phyloP scores from a whole-genome alignment of 306 rosid species.

The Psophocarpus tetragonolobus region DNA sequence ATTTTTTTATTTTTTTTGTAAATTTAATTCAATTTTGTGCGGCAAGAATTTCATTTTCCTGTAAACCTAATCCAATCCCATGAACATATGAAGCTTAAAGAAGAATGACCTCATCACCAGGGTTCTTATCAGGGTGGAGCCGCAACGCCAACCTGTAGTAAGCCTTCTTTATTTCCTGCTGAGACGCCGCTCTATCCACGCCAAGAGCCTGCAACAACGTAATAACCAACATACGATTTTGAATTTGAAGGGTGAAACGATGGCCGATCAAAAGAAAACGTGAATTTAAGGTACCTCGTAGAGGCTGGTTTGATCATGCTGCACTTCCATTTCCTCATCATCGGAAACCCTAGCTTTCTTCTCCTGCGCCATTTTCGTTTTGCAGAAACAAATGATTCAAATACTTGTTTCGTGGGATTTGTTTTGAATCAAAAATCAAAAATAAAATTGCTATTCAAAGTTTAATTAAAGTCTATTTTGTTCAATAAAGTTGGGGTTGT shows the following conservation, averaged over 20 bases:
- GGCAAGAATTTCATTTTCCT: no score
- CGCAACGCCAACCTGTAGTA: slow-evolving; percentile 85
- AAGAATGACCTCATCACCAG: slow-evolving; percentile 68
- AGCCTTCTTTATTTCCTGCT: slow-evolving; percentile 91
- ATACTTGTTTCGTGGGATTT: slow-evolving; percentile 12
- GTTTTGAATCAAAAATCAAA: neutral
- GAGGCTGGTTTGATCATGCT: slow-evolving; percentile 40
- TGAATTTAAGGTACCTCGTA: slow-evolving; percentile 53
- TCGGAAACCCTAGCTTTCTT: slow-evolving; percentile 66
- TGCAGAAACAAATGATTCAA: neutral
- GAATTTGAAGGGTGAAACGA: neutral
- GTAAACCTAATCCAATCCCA: no score
- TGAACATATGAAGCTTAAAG: neutral
- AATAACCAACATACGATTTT: neutral
- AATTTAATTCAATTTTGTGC: no score
- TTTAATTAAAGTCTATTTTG: neutral
- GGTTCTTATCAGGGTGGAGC: slow-evolving; percentile 96
- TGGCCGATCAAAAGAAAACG: neutral
- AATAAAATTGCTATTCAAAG: no score
- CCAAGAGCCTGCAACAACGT: slow-evolving; percentile 59
- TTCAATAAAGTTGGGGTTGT: neutral
- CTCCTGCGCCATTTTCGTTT: slow-evolving; percentile 44
- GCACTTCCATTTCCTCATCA: slow-evolving; percentile 40
- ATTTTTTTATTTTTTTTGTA: no score
- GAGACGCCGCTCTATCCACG: slow-evolving; percentile 80